Base-by-base conservation (phyloP, 2,329 filamentous ascomycete species). In the Coniella vitis region DNA sequence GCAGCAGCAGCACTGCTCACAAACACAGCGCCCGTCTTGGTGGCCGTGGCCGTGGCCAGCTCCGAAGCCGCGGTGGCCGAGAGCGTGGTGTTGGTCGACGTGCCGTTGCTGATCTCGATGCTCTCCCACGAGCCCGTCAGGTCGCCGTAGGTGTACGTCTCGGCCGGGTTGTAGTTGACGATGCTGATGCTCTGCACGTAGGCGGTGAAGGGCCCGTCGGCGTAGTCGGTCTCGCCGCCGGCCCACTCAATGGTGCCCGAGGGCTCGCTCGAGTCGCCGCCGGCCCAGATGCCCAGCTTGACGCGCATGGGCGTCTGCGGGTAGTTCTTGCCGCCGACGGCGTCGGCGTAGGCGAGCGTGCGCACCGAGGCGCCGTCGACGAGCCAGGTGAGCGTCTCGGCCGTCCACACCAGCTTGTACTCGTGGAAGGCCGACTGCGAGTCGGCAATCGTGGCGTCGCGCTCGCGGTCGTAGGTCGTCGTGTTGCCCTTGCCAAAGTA, bases 401-500 rank as follows among this genome's bases (percentile, higher is more conserved):
- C 69, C 45, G 78, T 84, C 84, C 85, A 89, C 64, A 85, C 76
- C 50, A 88, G 61, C 12, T 76, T 67, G 69, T 87, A 88, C 49
- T 75, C 86, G 73, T 87, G 82, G 60, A 71, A 74, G 4, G 68
- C 68, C 35, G 64, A 62, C 57, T 73, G 74, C 10, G 78, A 70
- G 55, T 71, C 68, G 42, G 61, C 55, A 46, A 85, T 72, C n/a
- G 68, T 55, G 58, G 78, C 70, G 66, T 76, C 78, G 25, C 70
- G 70, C 58, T 78, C 81, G 49, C 83, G 79, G 62, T 86, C 78
- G 60, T 78, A 86, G 32, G 73, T 74, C 7, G 79, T 78, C 25
- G 78, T 81, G 64, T 87, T 73, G 47, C 83, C 84, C 68, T 86
- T 84, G 64, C 81, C 80, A 62, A 86, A 87, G 69, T 91, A 95